Percentiles rank a stretch among this genome's conserved stretches.
phyloP scores from a whole-genome alignment of 441 rosid genomes.

The Populus hybrid region DNA sequence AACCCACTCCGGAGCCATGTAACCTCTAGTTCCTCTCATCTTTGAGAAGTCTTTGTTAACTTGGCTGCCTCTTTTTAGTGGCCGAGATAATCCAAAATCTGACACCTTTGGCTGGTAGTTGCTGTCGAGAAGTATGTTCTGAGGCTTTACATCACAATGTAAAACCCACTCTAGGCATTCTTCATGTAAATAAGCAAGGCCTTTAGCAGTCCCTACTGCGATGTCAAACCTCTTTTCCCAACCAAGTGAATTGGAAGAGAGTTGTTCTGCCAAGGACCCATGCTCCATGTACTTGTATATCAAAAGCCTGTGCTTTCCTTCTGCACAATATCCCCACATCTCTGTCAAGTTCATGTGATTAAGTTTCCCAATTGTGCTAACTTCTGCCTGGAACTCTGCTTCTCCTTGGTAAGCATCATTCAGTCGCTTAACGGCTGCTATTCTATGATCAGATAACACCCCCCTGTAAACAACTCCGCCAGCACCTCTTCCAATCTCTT shows the following conservation, averaged over 20 bases:
- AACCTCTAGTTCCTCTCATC: slow-evolving; percentile 42
- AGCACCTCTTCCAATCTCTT: slow-evolving; percentile 37
- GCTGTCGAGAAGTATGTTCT: slow-evolving; percentile 36
- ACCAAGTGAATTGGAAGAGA: slow-evolving; percentile 5
- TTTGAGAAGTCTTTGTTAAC: slow-evolving; percentile 21
- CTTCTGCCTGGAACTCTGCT: slow-evolving; percentile 30
- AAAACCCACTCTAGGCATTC: slow-evolving; percentile 42
- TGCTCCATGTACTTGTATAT: slow-evolving; percentile 31
- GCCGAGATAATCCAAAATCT: slow-evolving; percentile 42
- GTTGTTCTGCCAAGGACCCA: slow-evolving; percentile 27
- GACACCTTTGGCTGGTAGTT: slow-evolving; percentile 29
- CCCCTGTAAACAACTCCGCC: slow-evolving; percentile 31
- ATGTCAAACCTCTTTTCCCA: slow-evolving; percentile 28
- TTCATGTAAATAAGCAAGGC: slow-evolving; percentile 36
- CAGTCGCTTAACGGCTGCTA: slow-evolving; percentile 22
- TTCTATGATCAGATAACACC: slow-evolving; percentile 13
- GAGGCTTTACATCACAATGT: slow-evolving; percentile 46
- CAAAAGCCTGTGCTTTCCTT: slow-evolving; percentile 26
- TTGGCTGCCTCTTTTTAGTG: slow-evolving; percentile 9
- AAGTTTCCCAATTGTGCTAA: slow-evolving; percentile 28
- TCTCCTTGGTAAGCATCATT: slow-evolving; percentile 26
- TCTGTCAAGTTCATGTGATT: slow-evolving; percentile 37
- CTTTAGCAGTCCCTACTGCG: slow-evolving; percentile 30
- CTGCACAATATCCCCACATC: slow-evolving; percentile 36
- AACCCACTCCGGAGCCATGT: slow-evolving; percentile 50